Evolutionary conservation across 169 alveolate species (phyloP).

Genomic region (Plasmodium cynomolgi): DNA sequence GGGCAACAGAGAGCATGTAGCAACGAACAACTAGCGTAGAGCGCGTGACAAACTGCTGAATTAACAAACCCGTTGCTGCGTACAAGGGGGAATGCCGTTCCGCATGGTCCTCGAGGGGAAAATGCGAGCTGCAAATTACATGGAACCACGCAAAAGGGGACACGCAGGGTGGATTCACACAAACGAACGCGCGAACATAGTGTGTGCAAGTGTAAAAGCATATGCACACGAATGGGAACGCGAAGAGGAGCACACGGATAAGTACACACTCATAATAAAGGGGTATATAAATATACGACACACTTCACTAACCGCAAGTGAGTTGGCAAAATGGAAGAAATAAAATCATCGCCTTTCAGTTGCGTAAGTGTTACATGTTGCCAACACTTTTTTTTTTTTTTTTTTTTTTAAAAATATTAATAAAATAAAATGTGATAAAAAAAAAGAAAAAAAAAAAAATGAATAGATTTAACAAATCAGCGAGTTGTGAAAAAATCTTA

Average conservation of each 20-base stretch:
- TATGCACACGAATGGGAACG: neutral
- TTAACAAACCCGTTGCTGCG: neutral
- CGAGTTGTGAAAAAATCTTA: slow-evolving; percentile 7
- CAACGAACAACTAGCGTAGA: neutral
- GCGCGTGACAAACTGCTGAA: neutral
- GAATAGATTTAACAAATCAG: slow-evolving; percentile 4
- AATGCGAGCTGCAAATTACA: neutral
- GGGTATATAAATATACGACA: neutral
- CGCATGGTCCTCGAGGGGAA: neutral
- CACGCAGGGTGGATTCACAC: neutral
- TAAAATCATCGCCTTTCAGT: neutral
- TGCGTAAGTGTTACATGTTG: neutral
- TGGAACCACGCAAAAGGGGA: neutral
- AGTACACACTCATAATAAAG: neutral
- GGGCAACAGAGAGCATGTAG: neutral
- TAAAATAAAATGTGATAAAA: neutral
- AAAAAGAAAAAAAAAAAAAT: neutral
- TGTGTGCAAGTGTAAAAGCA: neutral
- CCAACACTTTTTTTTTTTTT: neutral
- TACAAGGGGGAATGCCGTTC: neutral
- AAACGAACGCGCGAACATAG: neutral
- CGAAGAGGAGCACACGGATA: neutral
- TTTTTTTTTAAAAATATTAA: neutral
- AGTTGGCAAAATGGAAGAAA: neutral
- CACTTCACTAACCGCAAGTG: neutral